Conservation (phyloP, 140 eudicot genomes). For the Erigeron philadelphicus region DNA sequence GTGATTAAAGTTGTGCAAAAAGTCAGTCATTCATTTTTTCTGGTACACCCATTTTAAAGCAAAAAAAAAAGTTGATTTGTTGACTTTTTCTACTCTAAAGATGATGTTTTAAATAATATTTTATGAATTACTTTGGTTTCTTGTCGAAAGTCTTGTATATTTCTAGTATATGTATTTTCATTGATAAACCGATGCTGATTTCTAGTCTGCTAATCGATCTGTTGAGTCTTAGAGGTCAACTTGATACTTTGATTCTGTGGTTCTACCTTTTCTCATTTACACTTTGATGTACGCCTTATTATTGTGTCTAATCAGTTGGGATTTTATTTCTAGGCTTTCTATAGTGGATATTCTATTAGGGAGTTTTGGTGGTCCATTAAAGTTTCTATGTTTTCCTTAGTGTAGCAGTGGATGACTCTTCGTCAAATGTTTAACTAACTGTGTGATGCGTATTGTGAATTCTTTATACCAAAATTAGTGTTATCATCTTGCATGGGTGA, state of each 20-base stretch:
- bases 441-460: background rate
- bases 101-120: slow-evolving; percentile 9
- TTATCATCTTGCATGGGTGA: background rate
- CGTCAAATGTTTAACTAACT: background rate
- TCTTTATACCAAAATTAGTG: background rate
- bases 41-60: slow-evolving; percentile 20
- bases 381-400: background rate
- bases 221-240: slow-evolving; percentile 7
- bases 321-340: background rate
- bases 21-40: slow-evolving; percentile 20
- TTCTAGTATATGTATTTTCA: background rate
- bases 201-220: background rate
- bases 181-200: background rate
- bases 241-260: background rate
- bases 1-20: slow-evolving; percentile 29
- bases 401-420: slow-evolving; percentile 1
- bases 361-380: slow-evolving; percentile 1
- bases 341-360: background rate
- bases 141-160: background rate
- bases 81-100: slow-evolving; percentile 16
- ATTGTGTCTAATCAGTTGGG: background rate
- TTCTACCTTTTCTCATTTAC: too few species aligned
- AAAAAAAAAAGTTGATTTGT: background rate
- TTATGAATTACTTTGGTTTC: slow-evolving; percentile 4
- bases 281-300: background rate